phyloP scores from a whole-genome alignment of 1,284 basidiomycete genomes.

The Cutaneotrichosporon spelunceum region DNA sequence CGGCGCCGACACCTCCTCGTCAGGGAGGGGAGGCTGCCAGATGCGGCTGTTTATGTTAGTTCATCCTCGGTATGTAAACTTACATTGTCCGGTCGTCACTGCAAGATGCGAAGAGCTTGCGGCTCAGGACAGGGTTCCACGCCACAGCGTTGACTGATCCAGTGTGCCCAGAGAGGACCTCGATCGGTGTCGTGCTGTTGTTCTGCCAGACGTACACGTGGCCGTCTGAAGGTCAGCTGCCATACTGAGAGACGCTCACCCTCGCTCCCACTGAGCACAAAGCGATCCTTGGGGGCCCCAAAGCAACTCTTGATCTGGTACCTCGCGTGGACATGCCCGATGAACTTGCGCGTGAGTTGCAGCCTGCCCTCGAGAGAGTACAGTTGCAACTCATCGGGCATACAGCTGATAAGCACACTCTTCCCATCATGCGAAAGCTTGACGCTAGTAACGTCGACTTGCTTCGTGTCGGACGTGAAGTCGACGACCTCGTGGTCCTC shows the following conservation, averaged over 20 bases:
- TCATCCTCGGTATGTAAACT: constrained; percentile 17
- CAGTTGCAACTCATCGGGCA: constrained; percentile 81
- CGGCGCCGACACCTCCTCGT: not conserved
- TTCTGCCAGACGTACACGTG: constrained; percentile 95
- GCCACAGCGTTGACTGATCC: constrained; percentile 93
- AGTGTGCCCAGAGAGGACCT: constrained; percentile 75
- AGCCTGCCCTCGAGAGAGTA: constrained; percentile 69
- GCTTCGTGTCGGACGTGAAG: constrained; percentile 27
- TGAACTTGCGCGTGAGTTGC: constrained; percentile 70
- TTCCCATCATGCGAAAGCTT: constrained; percentile 82
- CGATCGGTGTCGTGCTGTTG: constrained; percentile 74
- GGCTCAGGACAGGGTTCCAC: constrained; percentile 80
- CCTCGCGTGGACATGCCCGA: constrained; percentile 72
- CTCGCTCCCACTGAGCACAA: constrained; percentile 91
- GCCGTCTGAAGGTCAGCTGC: constrained; percentile 59
- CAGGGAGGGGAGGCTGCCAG: constrained; percentile 21
- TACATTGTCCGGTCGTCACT: constrained; percentile 77
- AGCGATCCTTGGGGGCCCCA: constrained; percentile 84
- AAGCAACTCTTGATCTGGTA: constrained; percentile 91
- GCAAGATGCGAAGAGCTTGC: constrained; percentile 88
- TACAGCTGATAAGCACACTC: constrained; percentile 80
- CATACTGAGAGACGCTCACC: constrained; percentile 56
- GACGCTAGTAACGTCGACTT: constrained; percentile 70
- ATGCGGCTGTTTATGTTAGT: constrained; percentile 17
- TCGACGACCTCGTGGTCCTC: constrained; percentile 40